A percentile compares a stretch with the other conserved stretches of the same genome.
These are phyloP conservation scores for Quercus alba DNA, from an alignment of 306 rosid genomes.

Conservation along the genomic window DNA sequence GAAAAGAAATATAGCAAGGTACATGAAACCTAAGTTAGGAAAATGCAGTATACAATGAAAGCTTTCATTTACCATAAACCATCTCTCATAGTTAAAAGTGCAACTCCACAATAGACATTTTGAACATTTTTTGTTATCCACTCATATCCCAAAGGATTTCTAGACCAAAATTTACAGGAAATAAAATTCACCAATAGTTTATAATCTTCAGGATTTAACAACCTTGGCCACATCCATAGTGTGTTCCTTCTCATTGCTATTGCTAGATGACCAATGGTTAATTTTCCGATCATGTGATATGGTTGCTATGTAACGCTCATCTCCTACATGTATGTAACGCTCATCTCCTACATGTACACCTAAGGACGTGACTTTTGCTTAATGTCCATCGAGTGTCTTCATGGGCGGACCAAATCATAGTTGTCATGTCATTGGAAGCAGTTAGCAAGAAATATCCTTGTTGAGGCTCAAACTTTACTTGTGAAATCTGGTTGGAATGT, in stretches of 20 bases:
- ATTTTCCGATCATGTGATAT: slow-evolving; percentile 78
- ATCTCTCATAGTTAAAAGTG: no score
- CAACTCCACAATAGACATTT: background rate
- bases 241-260: slow-evolving; percentile 32
- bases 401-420: slow-evolving; percentile 77
- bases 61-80: no score
- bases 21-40: no score
- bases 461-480: slow-evolving; percentile 89
- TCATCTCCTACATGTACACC: slow-evolving; percentile 73
- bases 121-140: background rate
- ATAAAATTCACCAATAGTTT: background rate
- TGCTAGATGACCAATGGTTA: slow-evolving; percentile 66
- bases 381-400: slow-evolving; percentile 83
- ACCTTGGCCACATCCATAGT: slow-evolving; percentile 62
- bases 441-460: slow-evolving; percentile 96
- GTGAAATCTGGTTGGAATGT: slow-evolving; percentile 82
- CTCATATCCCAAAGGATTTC: background rate
- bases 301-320: slow-evolving; percentile 57
- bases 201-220: slow-evolving; percentile 21
- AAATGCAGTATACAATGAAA: background rate
- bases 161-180: background rate
- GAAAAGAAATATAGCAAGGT: no score
- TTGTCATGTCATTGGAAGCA: slow-evolving; percentile 88
- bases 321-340: no score
- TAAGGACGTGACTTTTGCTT: slow-evolving; percentile 83